Evolutionary conservation across 306 rosid species (phyloP).

Genomic region (Quercus suber): DNA sequence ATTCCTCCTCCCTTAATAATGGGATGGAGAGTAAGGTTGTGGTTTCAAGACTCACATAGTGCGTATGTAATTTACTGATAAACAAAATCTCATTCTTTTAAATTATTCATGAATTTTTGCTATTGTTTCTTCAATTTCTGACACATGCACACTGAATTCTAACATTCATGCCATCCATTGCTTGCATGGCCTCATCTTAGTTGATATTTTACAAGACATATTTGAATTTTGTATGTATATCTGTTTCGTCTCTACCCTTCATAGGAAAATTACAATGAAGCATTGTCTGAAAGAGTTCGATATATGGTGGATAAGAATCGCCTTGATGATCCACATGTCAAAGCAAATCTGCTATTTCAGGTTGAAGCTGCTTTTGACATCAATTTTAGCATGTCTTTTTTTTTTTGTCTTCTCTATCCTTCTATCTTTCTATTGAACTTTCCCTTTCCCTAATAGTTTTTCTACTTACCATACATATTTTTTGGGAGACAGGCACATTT

Average conservation of each 20-base stretch:
- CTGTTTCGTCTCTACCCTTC: slow-evolving; percentile 10
- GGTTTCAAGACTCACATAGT: too few species aligned
- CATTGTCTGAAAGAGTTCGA: slow-evolving; percentile 69
- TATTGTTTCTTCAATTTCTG: background rate
- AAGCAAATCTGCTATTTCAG: slow-evolving; percentile 92
- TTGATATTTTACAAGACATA: background rate
- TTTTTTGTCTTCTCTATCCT: background rate
- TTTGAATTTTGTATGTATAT: background rate
- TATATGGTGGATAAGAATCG: slow-evolving; percentile 78
- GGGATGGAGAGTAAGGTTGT: too few species aligned
- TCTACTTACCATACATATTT: slow-evolving; percentile 12
- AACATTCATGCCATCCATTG: background rate
- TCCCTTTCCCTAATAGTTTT: slow-evolving; percentile 11
- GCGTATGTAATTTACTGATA: too few species aligned
- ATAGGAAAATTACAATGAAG: slow-evolving; percentile 83
- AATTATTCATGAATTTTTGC: background rate
- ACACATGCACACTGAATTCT: background rate
- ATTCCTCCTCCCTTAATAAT: too few species aligned
- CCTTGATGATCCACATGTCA: slow-evolving; percentile 85
- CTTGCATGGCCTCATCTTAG: background rate
- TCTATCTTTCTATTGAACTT: slow-evolving; percentile 11
- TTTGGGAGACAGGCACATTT: slow-evolving; percentile 73
- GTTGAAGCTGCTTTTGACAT: slow-evolving; percentile 43
- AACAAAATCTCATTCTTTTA: background rate
- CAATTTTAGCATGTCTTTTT: slow-evolving; percentile 5